Evolutionary conservation across 768 basidiomycete species (phyloP).

Genomic region (Mycena galericulata): DNA sequence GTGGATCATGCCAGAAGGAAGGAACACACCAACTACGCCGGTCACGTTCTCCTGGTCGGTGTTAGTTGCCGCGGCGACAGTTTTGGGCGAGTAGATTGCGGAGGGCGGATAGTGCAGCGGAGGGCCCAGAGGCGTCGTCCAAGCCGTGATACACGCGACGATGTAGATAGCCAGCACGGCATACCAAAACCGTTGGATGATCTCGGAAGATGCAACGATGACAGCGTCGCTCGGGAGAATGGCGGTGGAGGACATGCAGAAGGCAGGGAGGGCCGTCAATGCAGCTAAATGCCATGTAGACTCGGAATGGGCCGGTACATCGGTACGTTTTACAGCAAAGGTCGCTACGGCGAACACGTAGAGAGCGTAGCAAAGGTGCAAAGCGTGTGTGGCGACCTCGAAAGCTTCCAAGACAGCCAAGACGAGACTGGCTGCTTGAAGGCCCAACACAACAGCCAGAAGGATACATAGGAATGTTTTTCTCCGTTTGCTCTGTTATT

Average conservation of each 20-base stretch:
- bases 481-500: no score
- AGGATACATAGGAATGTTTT: neutral
- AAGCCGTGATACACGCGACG: constrained; percentile 49
- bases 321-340: neutral
- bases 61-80: constrained; percentile 67
- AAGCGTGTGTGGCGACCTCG: no score
- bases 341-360: neutral
- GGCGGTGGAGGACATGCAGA: neutral
- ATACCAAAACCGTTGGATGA: constrained; percentile 19
- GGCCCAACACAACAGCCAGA: no score
- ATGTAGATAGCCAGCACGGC: constrained; percentile 61
- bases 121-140: constrained; percentile 78
- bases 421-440: no score
- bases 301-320: neutral
- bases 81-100: constrained; percentile 80
- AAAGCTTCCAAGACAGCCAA: no score
- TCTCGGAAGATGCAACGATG: no score
- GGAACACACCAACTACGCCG: constrained; percentile 50
- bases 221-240: neutral
- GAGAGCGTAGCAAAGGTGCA: neutral
- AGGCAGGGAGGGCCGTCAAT: neutral
- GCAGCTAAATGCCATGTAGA: neutral
- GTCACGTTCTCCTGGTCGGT: constrained; percentile 76
- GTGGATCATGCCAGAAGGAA: neutral
- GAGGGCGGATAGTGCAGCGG: constrained; percentile 76